Conservation (phyloP, 139 green algal genomes). For the Chlamydomonas sp. region DNA sequence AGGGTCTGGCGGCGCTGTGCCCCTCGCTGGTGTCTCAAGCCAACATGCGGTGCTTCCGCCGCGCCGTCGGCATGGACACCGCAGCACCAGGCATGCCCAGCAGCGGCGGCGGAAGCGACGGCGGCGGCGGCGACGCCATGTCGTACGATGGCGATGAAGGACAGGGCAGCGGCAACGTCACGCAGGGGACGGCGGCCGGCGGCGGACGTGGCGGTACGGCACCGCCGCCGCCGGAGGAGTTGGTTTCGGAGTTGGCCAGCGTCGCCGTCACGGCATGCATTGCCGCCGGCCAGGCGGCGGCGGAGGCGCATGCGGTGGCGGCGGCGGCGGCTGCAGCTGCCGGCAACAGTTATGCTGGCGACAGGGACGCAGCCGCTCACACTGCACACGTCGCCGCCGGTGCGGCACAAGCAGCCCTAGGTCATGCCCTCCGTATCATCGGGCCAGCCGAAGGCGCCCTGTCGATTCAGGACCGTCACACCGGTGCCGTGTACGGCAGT, state of each 20-base stretch:
- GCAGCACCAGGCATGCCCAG: not conserved
- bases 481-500: not conserved
- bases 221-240: conserved; percentile 23
- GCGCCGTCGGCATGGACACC: not conserved
- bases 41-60: no score
- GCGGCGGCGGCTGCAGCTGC: not conserved
- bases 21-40: no score
- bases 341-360: no score
- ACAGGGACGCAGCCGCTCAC: not conserved
- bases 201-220: not conserved
- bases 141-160: not conserved
- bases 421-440: no score
- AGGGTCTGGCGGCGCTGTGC: no score
- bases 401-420: not conserved
- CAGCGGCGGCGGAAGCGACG: not conserved
- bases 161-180: not conserved
- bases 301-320: not conserved
- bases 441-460: no score
- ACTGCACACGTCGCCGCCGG: not conserved
- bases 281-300: not conserved
- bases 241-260: not conserved
- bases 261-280: not conserved
- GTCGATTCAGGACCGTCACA: no score
- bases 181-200: not conserved
- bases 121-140: not conserved